Conservation (phyloP, 108 stramenopile species). For the Epipyxis sp. region DNA sequence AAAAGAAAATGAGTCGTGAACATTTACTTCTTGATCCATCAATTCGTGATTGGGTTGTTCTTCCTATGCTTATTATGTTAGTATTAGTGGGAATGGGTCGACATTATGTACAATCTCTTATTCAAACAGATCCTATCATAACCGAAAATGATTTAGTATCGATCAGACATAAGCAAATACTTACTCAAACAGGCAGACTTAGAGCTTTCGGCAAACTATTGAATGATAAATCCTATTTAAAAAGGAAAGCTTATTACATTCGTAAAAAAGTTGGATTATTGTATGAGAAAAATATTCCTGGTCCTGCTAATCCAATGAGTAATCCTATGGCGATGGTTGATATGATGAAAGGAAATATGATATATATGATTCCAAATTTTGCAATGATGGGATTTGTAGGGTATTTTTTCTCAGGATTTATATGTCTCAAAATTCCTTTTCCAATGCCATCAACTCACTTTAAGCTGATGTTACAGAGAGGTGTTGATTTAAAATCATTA, state of each 20-base stretch:
- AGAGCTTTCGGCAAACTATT: slow-evolving; percentile 45
- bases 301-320: slow-evolving; percentile 60
- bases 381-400: slow-evolving; percentile 96
- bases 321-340: slow-evolving; percentile 55
- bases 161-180: slow-evolving; percentile 41
- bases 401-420: slow-evolving; percentile 90
- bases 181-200: slow-evolving; percentile 42
- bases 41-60: slow-evolving; percentile 58
- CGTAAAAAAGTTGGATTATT: slow-evolving; percentile 45
- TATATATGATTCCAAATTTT: slow-evolving; percentile 96
- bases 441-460: slow-evolving; percentile 80
- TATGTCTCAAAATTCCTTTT: slow-evolving; percentile 90
- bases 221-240: slow-evolving; percentile 30
- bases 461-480: slow-evolving; percentile 95
- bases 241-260: slow-evolving; percentile 51
- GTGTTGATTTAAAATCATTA: slow-evolving; percentile 76
- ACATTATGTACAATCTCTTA: slow-evolving; percentile 21
- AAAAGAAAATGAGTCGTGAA: slow-evolving; percentile 9
- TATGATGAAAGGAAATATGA: slow-evolving; percentile 83
- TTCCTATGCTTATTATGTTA: slow-evolving; percentile 51
- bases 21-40: slow-evolving; percentile 53
- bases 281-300: slow-evolving; percentile 43
- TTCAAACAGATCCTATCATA: slow-evolving; percentile 36
- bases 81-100: slow-evolving; percentile 43
- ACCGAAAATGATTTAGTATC: background rate